A percentile compares a stretch with the other conserved stretches of the same genome.
Conservation (phyloP, 768 basidiomycete genomes). For the Leccinum subgranulosum region DNA sequence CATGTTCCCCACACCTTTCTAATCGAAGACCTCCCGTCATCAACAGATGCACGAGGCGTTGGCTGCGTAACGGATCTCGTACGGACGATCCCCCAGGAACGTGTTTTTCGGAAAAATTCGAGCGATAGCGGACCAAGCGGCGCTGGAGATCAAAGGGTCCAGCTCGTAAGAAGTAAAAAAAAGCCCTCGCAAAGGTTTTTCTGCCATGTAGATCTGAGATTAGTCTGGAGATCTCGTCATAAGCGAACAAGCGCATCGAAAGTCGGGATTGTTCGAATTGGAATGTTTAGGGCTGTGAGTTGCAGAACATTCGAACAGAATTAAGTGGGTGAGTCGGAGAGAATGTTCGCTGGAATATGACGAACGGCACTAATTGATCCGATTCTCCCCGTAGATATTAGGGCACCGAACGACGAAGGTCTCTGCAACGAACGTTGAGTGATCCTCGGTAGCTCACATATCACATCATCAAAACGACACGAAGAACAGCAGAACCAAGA, state of each 20-base stretch:
- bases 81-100: conserved; percentile 3
- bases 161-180: neutral
- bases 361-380: neutral
- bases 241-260: conserved; percentile 3
- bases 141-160: neutral
- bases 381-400: neutral
- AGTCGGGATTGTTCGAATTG: conserved; percentile 3
- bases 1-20: conserved; percentile 16
- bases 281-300: neutral
- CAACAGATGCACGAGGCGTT: conserved; percentile 23
- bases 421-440: conserved; percentile 5
- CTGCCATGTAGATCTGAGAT: conserved; percentile 2
- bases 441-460: neutral
- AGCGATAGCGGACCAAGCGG: neutral
- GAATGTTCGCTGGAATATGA: conserved; percentile 4
- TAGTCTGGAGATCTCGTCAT: neutral
- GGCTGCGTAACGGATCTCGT: conserved; percentile 6
- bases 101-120: conserved; percentile 4
- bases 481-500: neutral
- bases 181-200: neutral
- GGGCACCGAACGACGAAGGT: conserved; percentile 6
- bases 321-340: neutral
- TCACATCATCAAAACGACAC: neutral
- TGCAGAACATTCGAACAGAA: conserved; percentile 8
- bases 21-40: conserved; percentile 20